These are phyloP conservation scores for Chaetomiaceae sp. DNA, from an alignment of 2,329 filamentous ascomycete genomes.

Conservation along the genomic window DNA sequence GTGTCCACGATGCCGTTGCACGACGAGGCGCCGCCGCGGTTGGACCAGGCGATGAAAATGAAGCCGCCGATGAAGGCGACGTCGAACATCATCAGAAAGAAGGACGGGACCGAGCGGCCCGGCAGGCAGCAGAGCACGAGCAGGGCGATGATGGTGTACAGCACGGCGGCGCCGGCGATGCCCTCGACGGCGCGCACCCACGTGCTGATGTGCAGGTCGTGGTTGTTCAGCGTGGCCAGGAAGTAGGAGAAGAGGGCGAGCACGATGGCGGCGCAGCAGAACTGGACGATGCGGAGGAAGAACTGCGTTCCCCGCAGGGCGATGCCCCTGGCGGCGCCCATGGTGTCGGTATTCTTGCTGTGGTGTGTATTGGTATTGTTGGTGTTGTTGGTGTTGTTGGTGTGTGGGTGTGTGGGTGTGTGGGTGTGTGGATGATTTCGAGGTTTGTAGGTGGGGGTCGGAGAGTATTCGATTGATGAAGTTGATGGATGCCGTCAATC, in stretches of 20 bases:
- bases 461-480: no score
- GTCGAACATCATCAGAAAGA: constrained; percentile 71
- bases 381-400: constrained; percentile 7
- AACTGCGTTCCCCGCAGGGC: constrained; percentile 66
- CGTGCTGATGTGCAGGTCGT: constrained; percentile 57
- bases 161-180: constrained; percentile 66
- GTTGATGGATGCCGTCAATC: not conserved
- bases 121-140: constrained; percentile 75
- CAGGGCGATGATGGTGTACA: constrained; percentile 71
- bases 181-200: constrained; percentile 71
- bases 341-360: no score
- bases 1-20: constrained; percentile 61
- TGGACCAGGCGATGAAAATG: constrained; percentile 75
- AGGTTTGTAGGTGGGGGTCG: not conserved
- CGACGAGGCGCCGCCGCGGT: constrained; percentile 59
- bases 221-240: constrained; percentile 65
- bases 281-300: constrained; percentile 67
- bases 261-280: constrained; percentile 67
- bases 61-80: constrained; percentile 70
- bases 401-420: not conserved
- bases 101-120: constrained; percentile 66
- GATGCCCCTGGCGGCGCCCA: constrained; percentile 54
- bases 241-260: constrained; percentile 82
- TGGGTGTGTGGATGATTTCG: constrained; percentile 1
- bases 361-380: no score